Conservation (phyloP, 2,329 filamentous ascomycete genomes). For the Periconia macrospinosa region DNA sequence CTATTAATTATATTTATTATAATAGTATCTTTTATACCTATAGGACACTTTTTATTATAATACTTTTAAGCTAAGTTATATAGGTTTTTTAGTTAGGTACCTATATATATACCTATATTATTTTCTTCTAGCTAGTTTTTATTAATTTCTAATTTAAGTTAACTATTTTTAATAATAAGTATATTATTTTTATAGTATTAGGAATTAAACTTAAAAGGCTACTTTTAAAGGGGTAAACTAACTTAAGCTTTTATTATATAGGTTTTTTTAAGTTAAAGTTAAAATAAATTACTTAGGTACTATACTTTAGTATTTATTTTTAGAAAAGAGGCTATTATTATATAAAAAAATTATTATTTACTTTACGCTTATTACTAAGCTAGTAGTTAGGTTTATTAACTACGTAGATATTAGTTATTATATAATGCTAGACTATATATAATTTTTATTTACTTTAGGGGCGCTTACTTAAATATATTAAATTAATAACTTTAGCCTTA, state of each 20-base stretch:
- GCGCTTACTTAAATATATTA: conserved; percentile 12
- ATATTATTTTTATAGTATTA: conserved; percentile 15
- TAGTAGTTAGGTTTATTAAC: conserved; percentile 9
- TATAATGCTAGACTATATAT: conserved; percentile 3
- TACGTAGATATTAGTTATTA: conserved; percentile 12
- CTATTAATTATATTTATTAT: neutral
- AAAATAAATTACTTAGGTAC: conserved; percentile 1
- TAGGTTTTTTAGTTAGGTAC: conserved; percentile 6
- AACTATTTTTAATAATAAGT: conserved; percentile 11
- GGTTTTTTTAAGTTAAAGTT: conserved; percentile 5
- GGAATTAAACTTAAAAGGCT: conserved; percentile 16
- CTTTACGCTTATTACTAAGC: conserved; percentile 6
- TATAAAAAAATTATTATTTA: conserved; percentile 5
- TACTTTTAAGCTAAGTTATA: conserved; percentile 3
- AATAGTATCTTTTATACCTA: neutral
- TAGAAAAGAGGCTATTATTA: neutral
- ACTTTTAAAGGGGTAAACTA: conserved; percentile 6
- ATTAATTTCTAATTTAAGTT: conserved; percentile 8
- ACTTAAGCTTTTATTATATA: conserved; percentile 8
- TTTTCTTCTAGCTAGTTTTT: conserved; percentile 6
- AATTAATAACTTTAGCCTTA: conserved; percentile 9
- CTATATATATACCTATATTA: conserved; percentile 8
- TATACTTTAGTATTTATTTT: conserved; percentile 2
- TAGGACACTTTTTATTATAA: conserved; percentile 2
- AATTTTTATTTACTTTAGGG: conserved; percentile 7